Conservation (phyloP, 2,329 filamentous ascomycete species). For the Fusarium denticulatum region DNA sequence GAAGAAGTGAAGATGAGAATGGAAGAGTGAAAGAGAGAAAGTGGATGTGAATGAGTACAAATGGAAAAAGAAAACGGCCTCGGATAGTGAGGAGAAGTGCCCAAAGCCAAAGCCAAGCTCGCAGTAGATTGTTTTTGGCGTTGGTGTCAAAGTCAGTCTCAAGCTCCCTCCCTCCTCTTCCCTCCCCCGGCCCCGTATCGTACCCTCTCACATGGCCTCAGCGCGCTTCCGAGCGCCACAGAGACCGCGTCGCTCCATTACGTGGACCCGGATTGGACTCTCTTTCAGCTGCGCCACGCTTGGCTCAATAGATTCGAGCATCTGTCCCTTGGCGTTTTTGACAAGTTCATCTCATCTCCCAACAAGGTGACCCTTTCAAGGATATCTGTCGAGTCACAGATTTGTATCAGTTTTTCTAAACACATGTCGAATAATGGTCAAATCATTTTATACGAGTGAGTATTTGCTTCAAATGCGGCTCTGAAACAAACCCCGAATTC, state of each 20-base stretch:
- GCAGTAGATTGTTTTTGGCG: constrained; percentile 24
- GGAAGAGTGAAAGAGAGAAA: not conserved
- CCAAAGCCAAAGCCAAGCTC: constrained; percentile 17
- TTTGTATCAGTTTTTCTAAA: constrained; percentile 1
- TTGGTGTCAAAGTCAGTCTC: constrained; percentile 35
- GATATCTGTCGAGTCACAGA: constrained; percentile 13
- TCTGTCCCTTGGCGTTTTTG: constrained; percentile 25
- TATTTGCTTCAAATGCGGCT: not conserved
- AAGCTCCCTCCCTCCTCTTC: constrained; percentile 18
- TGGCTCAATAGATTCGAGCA: constrained; percentile 33
- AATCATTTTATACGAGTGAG: not conserved
- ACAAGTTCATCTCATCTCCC: constrained; percentile 14
- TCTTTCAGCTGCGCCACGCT: constrained; percentile 48
- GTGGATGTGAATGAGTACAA: constrained; percentile 20
- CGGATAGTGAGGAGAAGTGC: constrained; percentile 17
- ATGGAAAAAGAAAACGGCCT: constrained; percentile 13
- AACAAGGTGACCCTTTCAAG: not conserved
- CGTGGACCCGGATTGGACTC: constrained; percentile 39
- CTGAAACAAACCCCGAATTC: constrained; percentile 2
- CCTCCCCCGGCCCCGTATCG: not conserved
- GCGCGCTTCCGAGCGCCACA: constrained; percentile 34
- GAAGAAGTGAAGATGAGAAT: not conserved
- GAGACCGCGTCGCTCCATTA: constrained; percentile 38
- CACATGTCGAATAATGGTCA: no score
- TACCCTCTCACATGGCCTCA: constrained; percentile 38